Conservation (phyloP, 1,139 yeast genomes). For the Saccharomyces hybrid region DNA sequence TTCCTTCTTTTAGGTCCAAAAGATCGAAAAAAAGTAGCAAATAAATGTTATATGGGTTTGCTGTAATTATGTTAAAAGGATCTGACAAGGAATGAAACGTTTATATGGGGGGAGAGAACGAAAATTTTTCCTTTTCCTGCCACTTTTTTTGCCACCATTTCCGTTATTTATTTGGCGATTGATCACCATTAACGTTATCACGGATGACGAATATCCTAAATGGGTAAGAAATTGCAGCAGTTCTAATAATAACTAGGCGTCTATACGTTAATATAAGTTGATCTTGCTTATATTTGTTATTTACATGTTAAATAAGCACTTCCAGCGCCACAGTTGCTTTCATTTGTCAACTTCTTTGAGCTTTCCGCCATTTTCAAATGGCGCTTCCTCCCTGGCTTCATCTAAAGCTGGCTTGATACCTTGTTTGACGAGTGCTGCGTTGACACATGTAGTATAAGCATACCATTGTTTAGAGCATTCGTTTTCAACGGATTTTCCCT, state of each 20-base stretch:
- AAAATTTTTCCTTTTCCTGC: neutral
- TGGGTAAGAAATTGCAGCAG: neutral
- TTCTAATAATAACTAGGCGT: neutral
- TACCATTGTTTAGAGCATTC: constrained; percentile 91
- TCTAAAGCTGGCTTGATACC: constrained; percentile 60
- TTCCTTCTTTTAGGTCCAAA: neutral
- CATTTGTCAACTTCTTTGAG: neutral
- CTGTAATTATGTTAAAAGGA: neutral
- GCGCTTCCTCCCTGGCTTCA: constrained; percentile 87
- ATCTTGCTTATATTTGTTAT: neutral
- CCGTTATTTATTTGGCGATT: neutral
- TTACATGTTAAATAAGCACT: neutral
- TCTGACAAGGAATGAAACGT: neutral
- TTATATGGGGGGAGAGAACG: neutral
- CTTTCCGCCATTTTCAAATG: constrained; percentile 62
- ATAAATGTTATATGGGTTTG: neutral
- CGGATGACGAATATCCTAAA: neutral
- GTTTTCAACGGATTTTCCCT: constrained; percentile 36
- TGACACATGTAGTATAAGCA: constrained; percentile 77
- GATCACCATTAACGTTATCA: neutral
- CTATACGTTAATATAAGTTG: neutral
- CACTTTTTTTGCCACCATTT: neutral
- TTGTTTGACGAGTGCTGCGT: constrained; percentile 38
- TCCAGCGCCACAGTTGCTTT: neutral
- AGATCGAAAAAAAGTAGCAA: neutral